Percentiles rank a stretch among this genome's conserved stretches.
phyloP scores from a whole-genome alignment of 345 rosid species.

The Eucalyptus tenuipes region DNA sequence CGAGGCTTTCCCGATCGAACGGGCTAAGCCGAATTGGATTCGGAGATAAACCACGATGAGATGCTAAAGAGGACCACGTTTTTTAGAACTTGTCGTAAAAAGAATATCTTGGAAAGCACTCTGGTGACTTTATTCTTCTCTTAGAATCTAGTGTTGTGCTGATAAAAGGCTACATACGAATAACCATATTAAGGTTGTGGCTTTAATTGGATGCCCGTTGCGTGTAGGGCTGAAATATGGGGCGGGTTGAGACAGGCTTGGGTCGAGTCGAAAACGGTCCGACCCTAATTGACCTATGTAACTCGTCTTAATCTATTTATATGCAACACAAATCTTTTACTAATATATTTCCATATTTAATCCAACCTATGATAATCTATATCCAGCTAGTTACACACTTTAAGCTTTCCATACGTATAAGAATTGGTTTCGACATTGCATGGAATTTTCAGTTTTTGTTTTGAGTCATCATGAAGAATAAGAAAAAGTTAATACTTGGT shows the following conservation, averaged over 20 bases:
- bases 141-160: neutral
- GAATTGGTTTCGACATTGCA: neutral
- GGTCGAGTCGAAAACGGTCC: rapidly evolving
- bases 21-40: neutral
- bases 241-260: neutral
- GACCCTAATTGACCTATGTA: neutral
- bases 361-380: neutral
- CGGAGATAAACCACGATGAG: neutral
- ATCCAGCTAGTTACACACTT: neutral
- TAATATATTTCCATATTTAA: neutral
- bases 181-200: neutral
- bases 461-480: neutral
- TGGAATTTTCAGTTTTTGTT: neutral
- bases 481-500: neutral
- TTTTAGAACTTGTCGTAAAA: neutral
- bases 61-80: neutral
- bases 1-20: neutral
- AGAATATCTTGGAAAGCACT: neutral
- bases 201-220: rapidly evolving
- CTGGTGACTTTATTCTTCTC: neutral
- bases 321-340: neutral
- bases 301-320: neutral
- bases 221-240: neutral
- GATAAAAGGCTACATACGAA: neutral
- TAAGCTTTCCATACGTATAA: neutral